These are phyloP conservation scores for Leptodontidium sp. DNA, from an alignment of 2,329 filamentous ascomycete genomes.

Conservation along the genomic window DNA sequence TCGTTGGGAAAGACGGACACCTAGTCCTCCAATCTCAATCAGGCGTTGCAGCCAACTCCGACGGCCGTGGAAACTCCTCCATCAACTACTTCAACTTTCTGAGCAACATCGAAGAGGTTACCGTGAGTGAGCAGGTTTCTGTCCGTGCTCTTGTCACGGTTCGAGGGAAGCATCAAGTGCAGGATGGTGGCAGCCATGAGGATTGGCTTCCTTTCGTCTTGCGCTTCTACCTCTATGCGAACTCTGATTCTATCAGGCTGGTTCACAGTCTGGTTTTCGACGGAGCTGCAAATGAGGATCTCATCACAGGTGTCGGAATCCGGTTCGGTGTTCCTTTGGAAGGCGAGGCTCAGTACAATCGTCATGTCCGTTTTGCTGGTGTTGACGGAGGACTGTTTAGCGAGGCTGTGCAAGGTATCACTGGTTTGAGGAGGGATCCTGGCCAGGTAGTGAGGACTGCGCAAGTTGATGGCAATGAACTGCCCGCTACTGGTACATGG, in stretches of 20 bases:
- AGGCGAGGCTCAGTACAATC: conserved; percentile 62
- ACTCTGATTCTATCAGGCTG: conserved; percentile 62
- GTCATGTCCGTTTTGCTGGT: conserved; percentile 65
- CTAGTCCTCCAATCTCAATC: conserved; percentile 62
- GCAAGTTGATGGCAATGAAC: conserved; percentile 58
- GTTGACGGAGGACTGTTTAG: conserved; percentile 62
- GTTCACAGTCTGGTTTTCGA: conserved; percentile 66
- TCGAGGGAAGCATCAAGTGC: conserved; percentile 40
- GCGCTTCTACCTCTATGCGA: conserved; percentile 66
- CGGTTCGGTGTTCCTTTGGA: conserved; percentile 62
- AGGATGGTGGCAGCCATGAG: conserved; percentile 47
- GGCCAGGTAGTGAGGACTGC: conserved; percentile 56
- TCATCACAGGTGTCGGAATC: conserved; percentile 63
- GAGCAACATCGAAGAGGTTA: conserved; percentile 60
- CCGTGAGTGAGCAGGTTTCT: conserved; percentile 52
- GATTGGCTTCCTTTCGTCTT: conserved; percentile 63
- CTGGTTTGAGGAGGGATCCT: conserved; percentile 64
- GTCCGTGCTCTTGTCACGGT: conserved; percentile 56
- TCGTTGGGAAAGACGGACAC: conserved; percentile 50
- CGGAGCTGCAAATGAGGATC: conserved; percentile 56
- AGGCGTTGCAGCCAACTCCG: conserved; percentile 48
- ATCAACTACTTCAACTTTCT: conserved; percentile 56
- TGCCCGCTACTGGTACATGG: conserved; percentile 56
- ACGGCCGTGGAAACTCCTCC: conserved; percentile 41
- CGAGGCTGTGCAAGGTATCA: conserved; percentile 67